Evolutionary conservation across 2,329 filamentous ascomycete species (phyloP).

Genomic region (Neodidymelliopsis sp.): DNA sequence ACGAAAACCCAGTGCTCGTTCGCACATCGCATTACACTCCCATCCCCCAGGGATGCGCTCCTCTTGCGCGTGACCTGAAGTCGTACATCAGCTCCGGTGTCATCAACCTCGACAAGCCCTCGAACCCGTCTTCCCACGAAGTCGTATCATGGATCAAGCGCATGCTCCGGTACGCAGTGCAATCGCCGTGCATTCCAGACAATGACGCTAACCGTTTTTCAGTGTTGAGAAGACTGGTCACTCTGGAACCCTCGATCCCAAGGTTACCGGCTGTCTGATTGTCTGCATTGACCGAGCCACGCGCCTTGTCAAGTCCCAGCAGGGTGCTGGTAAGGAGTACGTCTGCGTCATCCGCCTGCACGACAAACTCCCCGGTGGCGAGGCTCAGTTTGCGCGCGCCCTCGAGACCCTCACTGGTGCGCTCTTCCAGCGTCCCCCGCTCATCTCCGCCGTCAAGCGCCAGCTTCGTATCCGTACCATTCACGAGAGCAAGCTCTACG

Average conservation of each 20-base stretch:
- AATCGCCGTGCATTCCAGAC: not conserved
- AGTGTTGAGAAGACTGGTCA: constrained; percentile 97
- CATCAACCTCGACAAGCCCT: constrained; percentile 97
- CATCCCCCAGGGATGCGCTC: constrained; percentile 90
- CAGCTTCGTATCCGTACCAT: constrained; percentile 98
- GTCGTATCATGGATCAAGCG: constrained; percentile 99
- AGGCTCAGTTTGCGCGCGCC: constrained; percentile 90
- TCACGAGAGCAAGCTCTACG: constrained; percentile 91
- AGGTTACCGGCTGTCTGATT: constrained; percentile 95
- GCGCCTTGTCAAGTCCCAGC: constrained; percentile 97
- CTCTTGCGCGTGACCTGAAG: constrained; percentile 93
- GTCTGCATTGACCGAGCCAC: constrained; percentile 97
- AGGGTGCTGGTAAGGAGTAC: constrained; percentile 99
- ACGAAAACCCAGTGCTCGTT: constrained; percentile 72
- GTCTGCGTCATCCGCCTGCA: constrained; percentile 94
- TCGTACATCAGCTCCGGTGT: constrained; percentile 97
- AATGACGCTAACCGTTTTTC: constrained; percentile 22
- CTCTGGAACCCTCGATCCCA: constrained; percentile 97
- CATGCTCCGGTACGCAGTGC: constrained; percentile 75
- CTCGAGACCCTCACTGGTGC: constrained; percentile 96
- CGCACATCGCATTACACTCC: constrained; percentile 97
- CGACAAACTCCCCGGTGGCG: constrained; percentile 91
- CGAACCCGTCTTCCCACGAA: constrained; percentile 97
- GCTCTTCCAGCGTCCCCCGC: constrained; percentile 93
- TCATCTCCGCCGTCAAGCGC: constrained; percentile 98